Evolutionary conservation across 129 eudicot genomes (phyloP), one percentile per base, ranked within the genome.

Genomic region (Tagetes patula): DNA sequence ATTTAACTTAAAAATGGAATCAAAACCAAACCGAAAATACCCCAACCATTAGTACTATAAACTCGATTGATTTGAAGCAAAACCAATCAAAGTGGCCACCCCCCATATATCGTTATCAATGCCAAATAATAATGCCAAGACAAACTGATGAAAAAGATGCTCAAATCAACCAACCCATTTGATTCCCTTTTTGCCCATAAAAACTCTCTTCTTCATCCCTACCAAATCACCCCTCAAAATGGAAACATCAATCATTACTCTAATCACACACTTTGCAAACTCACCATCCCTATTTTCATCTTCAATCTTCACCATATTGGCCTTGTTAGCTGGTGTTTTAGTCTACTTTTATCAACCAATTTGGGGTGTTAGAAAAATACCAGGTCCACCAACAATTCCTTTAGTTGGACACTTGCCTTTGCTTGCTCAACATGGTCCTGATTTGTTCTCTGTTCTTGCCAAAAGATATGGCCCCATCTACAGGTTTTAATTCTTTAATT

Each of bases 391-490:
- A 1, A 69, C 90, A 53, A 47, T 89, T 34, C 98, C 98, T 1
- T 71, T 93, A 2, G 27, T 93, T 5, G 98, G 98, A 42, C 96
- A 93, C 79, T 84, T 93, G 30, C 98, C 96, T 39, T 74, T 93
- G 87, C 87, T 93, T 61, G 96, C 98, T 50, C 81, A 84, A 72
- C 75, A 87, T 75, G 98, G 98, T 41, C 98, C 96, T 58, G 86
- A 87, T 55, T 82, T 85, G 31, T 93, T 93, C 85, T 63, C 95
- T 67, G 63, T 85, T 75, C 90, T 93, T 63, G 95, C 98, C 71
- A 84, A 85, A 42, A 73, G 77, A 14, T 85, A 93, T 75, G 98
- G 98, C 53, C 98, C 98, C 3, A 78, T 93, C 39, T 93, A 73
- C 95, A 87, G 98, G 98, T 93, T 34, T 50, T 11, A 1, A 41